Base-by-base conservation (phyloP, 805 yeast genomes). In the Zygosaccharomyces kombuchaensis region DNA sequence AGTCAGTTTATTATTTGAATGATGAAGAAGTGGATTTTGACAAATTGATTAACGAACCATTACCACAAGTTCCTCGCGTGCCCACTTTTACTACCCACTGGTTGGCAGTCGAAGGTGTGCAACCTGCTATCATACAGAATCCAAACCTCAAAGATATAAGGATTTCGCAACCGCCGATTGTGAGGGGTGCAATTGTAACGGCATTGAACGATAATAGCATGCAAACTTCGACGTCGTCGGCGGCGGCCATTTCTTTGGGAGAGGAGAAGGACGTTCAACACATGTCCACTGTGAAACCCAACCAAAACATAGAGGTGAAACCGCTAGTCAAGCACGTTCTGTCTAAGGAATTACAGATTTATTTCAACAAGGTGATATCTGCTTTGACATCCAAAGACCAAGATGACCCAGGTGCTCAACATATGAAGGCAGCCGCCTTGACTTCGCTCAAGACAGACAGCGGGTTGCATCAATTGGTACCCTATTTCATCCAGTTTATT, bases 71-170 rank as follows among this genome's bases (percentile, higher is more conserved):
- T 2, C 99, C 99, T 4, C 76, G 98, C 47, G 82, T 84, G 49
- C 83, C 95, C 2, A 83, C 96, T 0, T 90, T 87, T 65, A 89
- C 98, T 0, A 95, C 97, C 5, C 95, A 86, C 63, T 91, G 99
- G 98, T 73, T 95, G 26, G 98, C 99, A 0, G 87, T 93, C 44
- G 99, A 93, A 67, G 99, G 99, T 47, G 96, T 93, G 7, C 99
- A 93, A 62, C 99, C 99, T 1, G 83, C 93, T 26, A 91, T 93
- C 45, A 95, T 97, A 1, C 99, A 95, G 67, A 93, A 93, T 68
- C 99, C 99, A 19, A 63, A 71, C 14, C 76, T 83, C 40, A 74
- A 80, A 41, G 97, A 90, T 55, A 82, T 91, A 51, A 81, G 82
- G 61, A 48, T 60, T 9, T 77, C 80, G 27, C 69, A 87, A 45